Evolutionary conservation across 2,329 filamentous ascomycete genomes (phyloP), one percentile per base, ranked within the genome.

Genomic region (Neonectria sp.): DNA sequence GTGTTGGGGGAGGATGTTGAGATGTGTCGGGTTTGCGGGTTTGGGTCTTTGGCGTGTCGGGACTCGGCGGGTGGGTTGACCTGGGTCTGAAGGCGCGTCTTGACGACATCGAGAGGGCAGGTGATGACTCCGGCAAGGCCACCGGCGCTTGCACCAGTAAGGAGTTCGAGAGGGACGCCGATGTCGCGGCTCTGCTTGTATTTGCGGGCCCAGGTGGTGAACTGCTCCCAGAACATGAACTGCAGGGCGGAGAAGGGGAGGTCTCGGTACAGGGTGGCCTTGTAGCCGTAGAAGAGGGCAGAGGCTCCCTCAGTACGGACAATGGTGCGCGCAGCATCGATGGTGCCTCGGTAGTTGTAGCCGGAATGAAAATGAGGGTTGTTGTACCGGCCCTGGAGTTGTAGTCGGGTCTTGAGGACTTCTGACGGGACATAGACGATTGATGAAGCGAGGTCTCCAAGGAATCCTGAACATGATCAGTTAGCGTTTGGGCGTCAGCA

Each of bases 221-320:
- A 95, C 80, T 98, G 94, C 81, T 99, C 96, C 85, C 97, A 99
- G 79, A 99, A 98, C 76, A 97, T 95, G 81, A 99, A 98, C 78
- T 99, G 96, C 12, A 99, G 84, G 1, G 96, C 96, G 0, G 95
- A 98, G 79, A 98, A 99, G 2, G 96, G 96, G 25, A 99, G 87
- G 76, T 99, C 96, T 65, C 96, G 92, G 82, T 93, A 96, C 3
- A 99, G 89, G 0, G 96, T 99, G 12, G 96, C 96, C 80, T 96
- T 96, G 84, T 97, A 99, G n/a, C 96, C 96, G 75, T 97, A 92
- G 80, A 98, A 99, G 27, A 99, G 88, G 21, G 97, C 96, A 0
- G 89, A 86, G 60, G 94, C 86, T 1, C 96, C 97, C 83, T 99
- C 96, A 48, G 88, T 87, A 45, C 91, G 90, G 17, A 95, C 87